Evolutionary conservation across 139 green algal genomes (phyloP), one percentile per base, ranked within the genome.

Genomic region (Closterium sp.): DNA sequence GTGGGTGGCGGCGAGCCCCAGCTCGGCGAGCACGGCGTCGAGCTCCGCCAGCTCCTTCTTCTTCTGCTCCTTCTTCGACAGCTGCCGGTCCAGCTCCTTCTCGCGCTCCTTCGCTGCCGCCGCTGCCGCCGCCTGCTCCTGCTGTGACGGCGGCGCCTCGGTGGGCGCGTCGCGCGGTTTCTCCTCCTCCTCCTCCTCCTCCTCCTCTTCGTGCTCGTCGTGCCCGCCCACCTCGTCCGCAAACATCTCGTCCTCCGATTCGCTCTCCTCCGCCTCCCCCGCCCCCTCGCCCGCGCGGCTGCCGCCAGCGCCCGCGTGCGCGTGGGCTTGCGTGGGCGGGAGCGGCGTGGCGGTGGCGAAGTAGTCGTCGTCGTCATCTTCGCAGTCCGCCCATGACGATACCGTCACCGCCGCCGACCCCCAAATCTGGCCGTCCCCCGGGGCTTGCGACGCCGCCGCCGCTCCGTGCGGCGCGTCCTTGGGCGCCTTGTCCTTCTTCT

Each of bases 51-150:
- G 87, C 76, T 95, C 92, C 87, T 95, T 95, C 89, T 93, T 91
- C 93, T 95, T 95, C 34, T 91, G 69, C 93, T 95, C 93, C 88
- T 95, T 95, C 69, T 95, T 95, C 36, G 86, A 94, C 84, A 95
- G 93, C 89, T 94, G 91, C 43, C 91, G 43, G 30, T 93, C 91
- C 25, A 90, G 34, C 88, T 92, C 69, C 84, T 34, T 36, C 34
- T 28, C 38, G 9, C 38, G 16, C 81, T 19, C 76, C 66, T 30
- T 76, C 38, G 81, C 31, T n/a, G 89, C 31, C 10, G 89, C n/a
- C 12, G 31, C 32, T 25, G 36, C 43, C 32, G 76, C 89, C 81
- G 25, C 38, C 19, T 38, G 87, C 76, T 89, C 23, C 69, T 89
- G 36, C 33, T 66, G 38, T 10, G 32, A 87, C 84, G 34, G 34